phyloP scores from a whole-genome alignment of 1,284 basidiomycete species.

The Boletus semigastroideus region DNA sequence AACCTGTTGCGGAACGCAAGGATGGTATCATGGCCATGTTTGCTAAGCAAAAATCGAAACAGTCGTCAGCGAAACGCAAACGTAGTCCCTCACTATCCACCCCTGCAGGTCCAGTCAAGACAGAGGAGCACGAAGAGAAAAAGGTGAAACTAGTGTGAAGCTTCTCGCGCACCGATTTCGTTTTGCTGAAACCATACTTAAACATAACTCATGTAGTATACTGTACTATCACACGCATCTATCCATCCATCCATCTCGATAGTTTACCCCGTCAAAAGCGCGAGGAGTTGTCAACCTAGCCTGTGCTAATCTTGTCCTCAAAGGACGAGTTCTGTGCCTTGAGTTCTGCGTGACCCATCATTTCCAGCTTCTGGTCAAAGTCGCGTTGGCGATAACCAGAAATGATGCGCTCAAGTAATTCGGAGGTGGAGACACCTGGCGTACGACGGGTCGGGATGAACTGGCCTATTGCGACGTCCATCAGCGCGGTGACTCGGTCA shows the following conservation, averaged over 20 bases:
- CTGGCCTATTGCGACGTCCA: conserved; percentile 59
- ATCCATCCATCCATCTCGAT: neutral
- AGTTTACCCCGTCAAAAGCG: neutral
- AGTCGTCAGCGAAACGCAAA: conserved; percentile 28
- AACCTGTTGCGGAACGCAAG: conserved; percentile 76
- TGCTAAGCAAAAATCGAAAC: conserved; percentile 52
- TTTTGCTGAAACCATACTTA: neutral
- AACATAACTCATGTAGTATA: conserved; percentile 16
- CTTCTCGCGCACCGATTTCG: neutral
- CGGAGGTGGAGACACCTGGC: conserved; percentile 91
- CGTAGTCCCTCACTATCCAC: conserved; percentile 13
- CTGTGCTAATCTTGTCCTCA: conserved; percentile 20
- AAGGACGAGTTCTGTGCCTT: conserved; percentile 49
- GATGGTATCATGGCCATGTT: conserved; percentile 93
- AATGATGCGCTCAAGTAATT: conserved; percentile 88
- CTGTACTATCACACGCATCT: conserved; percentile 7
- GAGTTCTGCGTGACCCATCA: conserved; percentile 78
- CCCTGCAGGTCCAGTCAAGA: conserved; percentile 2
- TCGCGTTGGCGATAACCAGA: conserved; percentile 77
- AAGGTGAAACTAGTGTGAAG: conserved; percentile 20
- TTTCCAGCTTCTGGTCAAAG: conserved; percentile 88
- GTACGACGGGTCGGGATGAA: conserved; percentile 96
- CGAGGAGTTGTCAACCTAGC: neutral
- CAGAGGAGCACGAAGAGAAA: conserved; percentile 22
- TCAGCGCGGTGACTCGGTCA: conserved; percentile 1